Evolutionary conservation across 768 basidiomycete species (phyloP), one percentile per base, ranked within the genome.

Genomic region (Tricholoma flavovirens): DNA sequence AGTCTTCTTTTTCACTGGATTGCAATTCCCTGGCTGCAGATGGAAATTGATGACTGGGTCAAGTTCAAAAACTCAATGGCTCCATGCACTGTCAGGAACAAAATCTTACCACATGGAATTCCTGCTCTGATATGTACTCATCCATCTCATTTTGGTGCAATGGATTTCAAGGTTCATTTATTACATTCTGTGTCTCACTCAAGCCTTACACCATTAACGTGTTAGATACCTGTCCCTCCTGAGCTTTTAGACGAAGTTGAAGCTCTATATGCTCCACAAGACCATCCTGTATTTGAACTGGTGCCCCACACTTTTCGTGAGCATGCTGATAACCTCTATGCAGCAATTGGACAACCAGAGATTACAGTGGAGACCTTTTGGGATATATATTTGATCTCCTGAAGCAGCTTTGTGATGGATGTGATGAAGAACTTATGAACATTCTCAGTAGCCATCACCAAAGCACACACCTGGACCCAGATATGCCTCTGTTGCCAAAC

Each of bases 101-200:
- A n/a, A n/a, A n/a, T n/a, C n/a, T n/a, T 32, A 32, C 30, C 73
- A 8, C 66, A 70, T 35, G 72, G 71, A 11, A 56, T 56, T 64
- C 49, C 75, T 1, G 54, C 59, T 32, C 30, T 32, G 30, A 32
- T 32, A 32, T 5, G 30, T 4, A 32, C 30, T 32, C 30, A 32
- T 32, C 30, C 4, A 5, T 32, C 30, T 32, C 30, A 32, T 32
- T 32, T 32, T 32, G 30, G 30, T 32, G 30, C 30, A 32, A 32
- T 32, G n/a, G n/a, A n/a, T n/a, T n/a, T n/a, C n/a, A n/a, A 32
- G 30, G 30, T 32, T 32, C 30, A 32, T 32, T 32, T 32, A 5
- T 32, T 4, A 32, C 30, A 32, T 32, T 32, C 30, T 32, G 30
- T 32, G 30, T 32, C 30, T 32, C 30, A 32, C 30, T 32, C 30